Evolutionary conservation across 768 basidiomycete genomes (phyloP).

Genomic region (Dendrothele bispora): DNA sequence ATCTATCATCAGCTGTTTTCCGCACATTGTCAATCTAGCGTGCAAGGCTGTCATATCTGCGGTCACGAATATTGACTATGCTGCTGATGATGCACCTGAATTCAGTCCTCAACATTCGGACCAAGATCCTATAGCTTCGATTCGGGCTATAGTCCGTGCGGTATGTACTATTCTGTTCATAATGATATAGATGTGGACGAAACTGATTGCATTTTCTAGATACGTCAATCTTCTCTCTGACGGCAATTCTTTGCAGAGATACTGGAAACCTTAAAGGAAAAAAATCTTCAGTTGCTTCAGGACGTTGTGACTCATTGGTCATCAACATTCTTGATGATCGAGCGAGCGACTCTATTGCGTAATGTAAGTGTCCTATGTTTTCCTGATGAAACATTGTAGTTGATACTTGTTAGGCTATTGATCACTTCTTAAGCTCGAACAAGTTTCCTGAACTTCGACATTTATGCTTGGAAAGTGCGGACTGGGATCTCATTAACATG

Average conservation of each 20-base stretch:
- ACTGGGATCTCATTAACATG: slow-evolving; percentile 24
- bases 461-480: slow-evolving; percentile 17
- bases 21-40: slow-evolving; percentile 25
- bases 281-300: slow-evolving; percentile 25
- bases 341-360: slow-evolving; percentile 23
- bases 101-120: no score
- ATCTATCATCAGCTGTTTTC: slow-evolving; percentile 22
- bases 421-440: slow-evolving; percentile 15
- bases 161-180: slow-evolving; percentile 8
- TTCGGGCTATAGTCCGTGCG: slow-evolving; percentile 10
- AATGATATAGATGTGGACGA: background rate
- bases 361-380: slow-evolving; percentile 16
- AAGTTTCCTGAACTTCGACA: slow-evolving; percentile 24
- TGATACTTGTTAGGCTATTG: slow-evolving; percentile 21
- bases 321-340: slow-evolving; percentile 29
- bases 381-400: slow-evolving; percentile 2
- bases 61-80: slow-evolving; percentile 2
- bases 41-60: slow-evolving; percentile 14
- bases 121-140: slow-evolving; percentile 10
- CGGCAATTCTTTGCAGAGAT: slow-evolving; percentile 13
- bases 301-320: slow-evolving; percentile 32
- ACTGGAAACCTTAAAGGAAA: slow-evolving; percentile 1
- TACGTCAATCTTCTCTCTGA: slow-evolving; percentile 12
- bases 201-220: slow-evolving; percentile 6
- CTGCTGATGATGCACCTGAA: no score